Percentiles rank a stretch among this genome's conserved stretches.
Conservation (phyloP, 805 yeast genomes). For the Saccharomycopsis selenospora region DNA sequence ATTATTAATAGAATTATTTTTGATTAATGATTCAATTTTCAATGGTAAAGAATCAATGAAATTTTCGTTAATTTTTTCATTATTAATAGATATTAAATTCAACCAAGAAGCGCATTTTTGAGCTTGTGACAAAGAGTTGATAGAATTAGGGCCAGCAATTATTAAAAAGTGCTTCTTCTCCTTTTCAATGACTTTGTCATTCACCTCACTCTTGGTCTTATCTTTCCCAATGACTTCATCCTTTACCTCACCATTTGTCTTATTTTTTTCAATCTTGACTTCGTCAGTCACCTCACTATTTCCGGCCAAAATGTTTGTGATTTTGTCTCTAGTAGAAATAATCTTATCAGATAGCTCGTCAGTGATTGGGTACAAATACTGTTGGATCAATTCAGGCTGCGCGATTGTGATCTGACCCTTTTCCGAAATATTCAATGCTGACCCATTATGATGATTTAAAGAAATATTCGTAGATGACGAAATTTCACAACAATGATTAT, state of each 20-base stretch:
- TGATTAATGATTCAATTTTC: too few relatives aligned
- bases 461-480: too few relatives aligned
- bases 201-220: too few relatives aligned
- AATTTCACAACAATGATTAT: too few relatives aligned
- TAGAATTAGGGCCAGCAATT: slow-evolving; percentile 34
- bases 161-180: slow-evolving; percentile 27
- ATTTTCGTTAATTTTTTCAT: not conserved
- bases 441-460: too few relatives aligned
- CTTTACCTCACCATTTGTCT: too few relatives aligned
- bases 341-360: slow-evolving; percentile 28
- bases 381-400: slow-evolving; percentile 39
- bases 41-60: not conserved
- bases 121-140: slow-evolving; percentile 30
- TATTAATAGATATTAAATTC: slow-evolving; percentile 11
- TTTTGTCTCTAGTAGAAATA: slow-evolving; percentile 27
- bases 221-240: too few relatives aligned
- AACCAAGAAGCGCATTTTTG: slow-evolving; percentile 39
- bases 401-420: slow-evolving; percentile 34
- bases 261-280: too few relatives aligned
- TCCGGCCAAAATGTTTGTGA: slow-evolving; percentile 24
- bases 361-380: slow-evolving; percentile 32
- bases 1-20: slow-evolving; percentile 9
- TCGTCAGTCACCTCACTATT: too few relatives aligned
- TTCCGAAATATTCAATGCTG: too few relatives aligned
- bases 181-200: not conserved